Conservation (phyloP, 306 rosid genomes). For the Canavalia gladiata region DNA sequence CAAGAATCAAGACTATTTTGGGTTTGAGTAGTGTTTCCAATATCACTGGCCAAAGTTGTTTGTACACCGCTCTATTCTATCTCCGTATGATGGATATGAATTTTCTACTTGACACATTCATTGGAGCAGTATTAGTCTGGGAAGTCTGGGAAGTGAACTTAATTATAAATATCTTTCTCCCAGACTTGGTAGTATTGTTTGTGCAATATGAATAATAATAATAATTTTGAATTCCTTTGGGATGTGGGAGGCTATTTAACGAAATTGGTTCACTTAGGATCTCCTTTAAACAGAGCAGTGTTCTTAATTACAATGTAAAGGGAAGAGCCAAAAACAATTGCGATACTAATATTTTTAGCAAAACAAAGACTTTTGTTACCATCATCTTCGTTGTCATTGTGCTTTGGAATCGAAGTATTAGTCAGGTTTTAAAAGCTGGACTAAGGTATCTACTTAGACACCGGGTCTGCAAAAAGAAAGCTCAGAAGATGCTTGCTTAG, state of each 20-base stretch:
- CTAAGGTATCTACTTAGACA: not conserved
- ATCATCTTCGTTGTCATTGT: not conserved
- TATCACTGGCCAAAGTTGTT: conserved; percentile 14
- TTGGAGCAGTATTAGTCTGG: conserved; percentile 1
- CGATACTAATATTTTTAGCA: conserved; percentile 8
- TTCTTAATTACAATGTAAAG: not conserved
- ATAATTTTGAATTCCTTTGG: not conserved
- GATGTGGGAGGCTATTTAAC: not conserved
- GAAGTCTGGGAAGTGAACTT: not conserved
- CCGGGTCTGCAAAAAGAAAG: not conserved
- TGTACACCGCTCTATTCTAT: not conserved
- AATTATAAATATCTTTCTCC: not conserved
- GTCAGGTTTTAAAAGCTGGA: not conserved
- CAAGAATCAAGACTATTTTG: not conserved
- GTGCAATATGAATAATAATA: not conserved
- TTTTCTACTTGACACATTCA: conserved; percentile 3
- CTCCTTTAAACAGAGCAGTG: conserved; percentile 1
- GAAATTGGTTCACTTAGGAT: conserved; percentile 30
- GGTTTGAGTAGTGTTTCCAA: not conserved
- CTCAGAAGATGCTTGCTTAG: conserved; percentile 16
- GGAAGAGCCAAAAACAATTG: not conserved
- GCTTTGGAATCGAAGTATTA: conserved; percentile 8
- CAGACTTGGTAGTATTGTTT: conserved; percentile 6
- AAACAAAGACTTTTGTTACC: not conserved
- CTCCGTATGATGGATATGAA: not conserved